Evolutionary conservation across 176 grass and related monocot species (phyloP).

Genomic region (Bolboschoenus planiculmis): DNA sequence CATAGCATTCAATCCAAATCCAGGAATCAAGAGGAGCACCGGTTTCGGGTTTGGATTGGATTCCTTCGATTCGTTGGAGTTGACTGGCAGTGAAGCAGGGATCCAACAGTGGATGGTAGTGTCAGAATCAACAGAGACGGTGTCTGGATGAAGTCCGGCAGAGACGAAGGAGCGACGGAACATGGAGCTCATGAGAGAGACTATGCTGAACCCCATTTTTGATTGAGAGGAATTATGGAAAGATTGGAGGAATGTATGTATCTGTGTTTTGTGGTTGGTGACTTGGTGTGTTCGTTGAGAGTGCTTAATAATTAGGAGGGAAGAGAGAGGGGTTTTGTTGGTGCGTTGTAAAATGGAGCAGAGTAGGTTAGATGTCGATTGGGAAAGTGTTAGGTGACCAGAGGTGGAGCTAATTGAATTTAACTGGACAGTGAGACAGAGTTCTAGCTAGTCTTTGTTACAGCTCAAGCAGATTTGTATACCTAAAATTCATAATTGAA

Average conservation of each 20-base stretch:
- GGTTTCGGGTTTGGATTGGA: constrained; percentile 30
- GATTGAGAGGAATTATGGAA: not conserved
- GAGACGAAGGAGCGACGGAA: constrained; percentile 52
- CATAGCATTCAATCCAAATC: constrained; percentile 52
- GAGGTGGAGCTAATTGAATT: no score
- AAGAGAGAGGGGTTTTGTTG: not conserved
- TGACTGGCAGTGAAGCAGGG: constrained; percentile 31
- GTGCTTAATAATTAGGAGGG: not conserved
- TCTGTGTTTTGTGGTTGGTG: not conserved
- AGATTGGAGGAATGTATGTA: not conserved
- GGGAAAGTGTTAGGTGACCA: constrained; percentile 9
- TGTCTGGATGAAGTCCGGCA: constrained; percentile 39
- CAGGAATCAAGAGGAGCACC: constrained; percentile 62
- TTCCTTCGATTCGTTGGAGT: not conserved
- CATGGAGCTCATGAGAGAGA: constrained; percentile 40
- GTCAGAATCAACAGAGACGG: constrained; percentile 36
- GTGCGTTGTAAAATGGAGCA: not conserved
- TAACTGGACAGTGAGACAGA: no score
- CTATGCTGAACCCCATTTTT: constrained; percentile 59
- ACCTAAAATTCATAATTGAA: no score
- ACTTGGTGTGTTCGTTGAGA: not conserved
- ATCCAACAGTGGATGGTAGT: constrained; percentile 81
- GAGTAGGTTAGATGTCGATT: not conserved
- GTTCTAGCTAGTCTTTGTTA: no score
- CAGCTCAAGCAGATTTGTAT: no score